These are phyloP conservation scores for Fusarium agapanthi DNA, from an alignment of 2,329 filamentous ascomycete species.

Conservation along the genomic window DNA sequence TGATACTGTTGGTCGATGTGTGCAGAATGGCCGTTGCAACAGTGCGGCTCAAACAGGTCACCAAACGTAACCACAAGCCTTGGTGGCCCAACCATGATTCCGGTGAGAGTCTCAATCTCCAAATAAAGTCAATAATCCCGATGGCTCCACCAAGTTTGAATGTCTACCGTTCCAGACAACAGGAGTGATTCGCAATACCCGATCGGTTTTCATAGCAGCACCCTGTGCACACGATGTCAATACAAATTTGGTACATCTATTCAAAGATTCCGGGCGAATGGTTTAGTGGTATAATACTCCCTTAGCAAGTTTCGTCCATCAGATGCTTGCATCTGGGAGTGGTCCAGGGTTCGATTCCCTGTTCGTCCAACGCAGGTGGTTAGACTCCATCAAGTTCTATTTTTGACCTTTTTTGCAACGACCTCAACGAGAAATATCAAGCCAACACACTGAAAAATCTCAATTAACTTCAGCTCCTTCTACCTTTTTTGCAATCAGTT, in stretches of 20 bases:
- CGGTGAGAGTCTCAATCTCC: rapidly evolving
- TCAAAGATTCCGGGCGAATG: constrained; percentile 3
- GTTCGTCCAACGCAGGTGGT: constrained; percentile 3
- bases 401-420: not conserved
- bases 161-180: rapidly evolving
- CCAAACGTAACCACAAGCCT: rapidly evolving
- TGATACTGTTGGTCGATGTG: rapidly evolving
- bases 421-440: no score
- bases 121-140: rapidly evolving
- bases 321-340: constrained; percentile 5
- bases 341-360: constrained; percentile 17
- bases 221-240: no score
- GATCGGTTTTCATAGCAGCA: no score
- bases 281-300: constrained; percentile 19
- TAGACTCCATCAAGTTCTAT: not conserved
- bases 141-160: rapidly evolving
- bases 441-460: no score
- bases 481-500: rapidly evolving
- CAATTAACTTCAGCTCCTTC: no score
- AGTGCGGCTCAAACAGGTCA: rapidly evolving
- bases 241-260: rapidly evolving
- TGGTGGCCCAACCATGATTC: rapidly evolving
- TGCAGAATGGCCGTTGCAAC: rapidly evolving
- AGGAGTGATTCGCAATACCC: rapidly evolving
- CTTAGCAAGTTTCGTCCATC: constrained; percentile 6